phyloP scores from a whole-genome alignment of 345 rosid genomes.

The Salix arbutifolia region DNA sequence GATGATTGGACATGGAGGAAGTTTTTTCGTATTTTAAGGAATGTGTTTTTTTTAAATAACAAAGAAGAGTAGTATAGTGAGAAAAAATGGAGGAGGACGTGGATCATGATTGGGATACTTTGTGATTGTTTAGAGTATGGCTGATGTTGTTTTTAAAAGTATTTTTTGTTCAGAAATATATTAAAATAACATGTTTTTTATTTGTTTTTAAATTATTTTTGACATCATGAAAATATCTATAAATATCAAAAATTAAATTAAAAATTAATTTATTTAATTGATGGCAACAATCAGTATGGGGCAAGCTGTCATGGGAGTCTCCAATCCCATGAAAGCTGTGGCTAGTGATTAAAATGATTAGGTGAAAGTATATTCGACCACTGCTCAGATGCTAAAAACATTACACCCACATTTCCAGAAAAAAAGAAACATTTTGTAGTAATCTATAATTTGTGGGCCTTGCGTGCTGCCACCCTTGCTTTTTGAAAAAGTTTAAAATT shows the following conservation, averaged over 20 bases:
- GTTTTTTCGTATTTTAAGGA: no score
- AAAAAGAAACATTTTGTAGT: constrained; percentile 20
- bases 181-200: no score
- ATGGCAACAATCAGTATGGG: constrained; percentile 16
- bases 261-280: constrained; percentile 6
- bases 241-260: no score
- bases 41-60: no score
- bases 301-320: constrained; percentile 30
- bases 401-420: constrained; percentile 26
- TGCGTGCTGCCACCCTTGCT: constrained; percentile 16
- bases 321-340: constrained; percentile 33
- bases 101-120: constrained; percentile 22
- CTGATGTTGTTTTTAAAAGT: no score
- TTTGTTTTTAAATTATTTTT: no score
- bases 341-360: constrained; percentile 47
- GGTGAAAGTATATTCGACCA: constrained; percentile 20
- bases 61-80: background rate
- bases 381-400: constrained; percentile 7
- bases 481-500: constrained; percentile 38
- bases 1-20: no score
- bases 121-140: no score
- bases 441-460: constrained; percentile 21
- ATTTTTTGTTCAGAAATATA: no score
- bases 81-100: constrained; percentile 9
- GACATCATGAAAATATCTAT: no score